Evolutionary conservation across 2,329 filamentous ascomycete species (phyloP).

Genomic region (Purpureocillium lavendulum): DNA sequence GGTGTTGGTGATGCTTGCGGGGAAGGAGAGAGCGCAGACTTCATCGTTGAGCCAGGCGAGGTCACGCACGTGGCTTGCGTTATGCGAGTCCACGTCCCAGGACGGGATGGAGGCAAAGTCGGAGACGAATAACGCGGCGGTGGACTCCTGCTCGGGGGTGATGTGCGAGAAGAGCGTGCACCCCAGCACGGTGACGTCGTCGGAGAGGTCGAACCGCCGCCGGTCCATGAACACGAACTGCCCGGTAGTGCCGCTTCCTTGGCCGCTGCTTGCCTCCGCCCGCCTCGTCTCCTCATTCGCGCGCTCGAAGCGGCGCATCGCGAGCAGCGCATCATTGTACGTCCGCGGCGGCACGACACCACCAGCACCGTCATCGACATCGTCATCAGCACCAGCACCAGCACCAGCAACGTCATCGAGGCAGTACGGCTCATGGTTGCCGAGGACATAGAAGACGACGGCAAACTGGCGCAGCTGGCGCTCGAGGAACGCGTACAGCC

Average conservation of each 20-base stretch:
- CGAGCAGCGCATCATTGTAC: background rate
- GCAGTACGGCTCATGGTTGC: slow-evolving; percentile 1
- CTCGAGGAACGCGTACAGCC: background rate
- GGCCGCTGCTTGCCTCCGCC: background rate
- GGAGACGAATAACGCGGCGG: slow-evolving; percentile 26
- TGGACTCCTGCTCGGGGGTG: slow-evolving; percentile 15
- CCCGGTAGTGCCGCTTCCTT: slow-evolving; percentile 2
- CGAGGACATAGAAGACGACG: background rate
- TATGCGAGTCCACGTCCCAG: background rate
- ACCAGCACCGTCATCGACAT: background rate
- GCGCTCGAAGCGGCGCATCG: background rate
- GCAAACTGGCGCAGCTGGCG: background rate
- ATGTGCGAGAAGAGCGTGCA: slow-evolving; percentile 34
- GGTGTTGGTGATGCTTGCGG: too few relatives aligned
- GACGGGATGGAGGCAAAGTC: slow-evolving; percentile 22
- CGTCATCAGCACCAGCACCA: background rate
- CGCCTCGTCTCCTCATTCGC: background rate
- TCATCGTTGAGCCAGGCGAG: slow-evolving; percentile 3
- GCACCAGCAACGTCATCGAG: too few relatives aligned
- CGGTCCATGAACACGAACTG: slow-evolving; percentile 31
- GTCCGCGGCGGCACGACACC: background rate
- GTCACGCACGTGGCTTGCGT: background rate
- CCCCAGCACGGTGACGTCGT: slow-evolving; percentile 29
- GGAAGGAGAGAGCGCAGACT: background rate
- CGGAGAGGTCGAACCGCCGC: slow-evolving; percentile 25